phyloP scores from a whole-genome alignment of 306 rosid genomes.

The Prunus armeniaca region DNA sequence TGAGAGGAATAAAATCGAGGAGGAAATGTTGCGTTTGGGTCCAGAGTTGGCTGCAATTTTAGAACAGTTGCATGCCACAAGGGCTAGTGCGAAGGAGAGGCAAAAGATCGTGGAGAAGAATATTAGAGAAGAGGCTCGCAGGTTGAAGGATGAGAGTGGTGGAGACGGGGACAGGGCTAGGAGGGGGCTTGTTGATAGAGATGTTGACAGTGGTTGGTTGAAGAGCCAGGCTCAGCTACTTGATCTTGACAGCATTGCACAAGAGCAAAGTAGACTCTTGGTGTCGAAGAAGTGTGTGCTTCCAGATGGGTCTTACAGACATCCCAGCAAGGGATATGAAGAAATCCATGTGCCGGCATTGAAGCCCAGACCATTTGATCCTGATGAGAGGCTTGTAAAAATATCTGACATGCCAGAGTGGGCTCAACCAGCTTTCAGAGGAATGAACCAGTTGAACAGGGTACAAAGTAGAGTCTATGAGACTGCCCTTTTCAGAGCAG shows the following conservation, averaged over 20 bases:
- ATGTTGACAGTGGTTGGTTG: slow-evolving; percentile 75
- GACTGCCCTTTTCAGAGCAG: slow-evolving; percentile 70
- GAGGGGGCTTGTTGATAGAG: slow-evolving; percentile 70
- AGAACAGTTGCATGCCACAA: slow-evolving; percentile 85
- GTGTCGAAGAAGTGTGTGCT: slow-evolving; percentile 71
- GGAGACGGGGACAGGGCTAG: slow-evolving; percentile 71
- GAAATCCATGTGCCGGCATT: slow-evolving; percentile 87
- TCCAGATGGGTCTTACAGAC: slow-evolving; percentile 81
- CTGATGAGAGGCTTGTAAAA: slow-evolving; percentile 65
- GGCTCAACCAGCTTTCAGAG: slow-evolving; percentile 91
- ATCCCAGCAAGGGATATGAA: slow-evolving; percentile 75
- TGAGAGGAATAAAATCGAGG: slow-evolving; percentile 79
- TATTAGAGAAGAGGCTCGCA: slow-evolving; percentile 85
- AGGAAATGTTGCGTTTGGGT: slow-evolving; percentile 74
- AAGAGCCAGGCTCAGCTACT: slow-evolving; percentile 75
- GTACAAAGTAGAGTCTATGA: slow-evolving; percentile 89
- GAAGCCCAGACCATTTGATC: slow-evolving; percentile 69
- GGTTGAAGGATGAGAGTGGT: slow-evolving; percentile 73
- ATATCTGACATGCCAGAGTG: slow-evolving; percentile 82
- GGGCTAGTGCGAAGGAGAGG: slow-evolving; percentile 91
- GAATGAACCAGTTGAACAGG: slow-evolving; percentile 91
- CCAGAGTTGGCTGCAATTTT: slow-evolving; percentile 72
- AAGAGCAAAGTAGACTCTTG: slow-evolving; percentile 65
- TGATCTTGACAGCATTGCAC: slow-evolving; percentile 80
- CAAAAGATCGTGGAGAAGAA: slow-evolving; percentile 88